phyloP scores from a whole-genome alignment of 2,329 filamentous ascomycete genomes.

The Coniochaeta sp. region DNA sequence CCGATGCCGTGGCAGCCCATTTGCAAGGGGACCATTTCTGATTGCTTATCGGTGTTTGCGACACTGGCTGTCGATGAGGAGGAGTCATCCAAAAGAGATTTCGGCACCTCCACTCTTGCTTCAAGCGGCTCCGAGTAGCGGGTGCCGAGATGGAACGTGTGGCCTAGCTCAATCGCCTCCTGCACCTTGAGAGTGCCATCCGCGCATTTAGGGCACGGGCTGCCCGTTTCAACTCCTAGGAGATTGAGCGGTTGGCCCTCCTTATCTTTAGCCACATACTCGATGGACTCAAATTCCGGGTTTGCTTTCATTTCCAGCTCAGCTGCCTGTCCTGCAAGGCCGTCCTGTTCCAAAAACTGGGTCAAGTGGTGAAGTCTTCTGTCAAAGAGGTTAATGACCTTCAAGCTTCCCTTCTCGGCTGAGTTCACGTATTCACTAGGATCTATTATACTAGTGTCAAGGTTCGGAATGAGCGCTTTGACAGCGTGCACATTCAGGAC shows the following conservation, averaged over 20 bases:
- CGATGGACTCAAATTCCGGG: not conserved
- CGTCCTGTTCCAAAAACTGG: not conserved
- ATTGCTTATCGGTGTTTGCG: constrained; percentile 2
- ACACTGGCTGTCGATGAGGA: not conserved
- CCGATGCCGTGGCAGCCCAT: constrained; percentile 99
- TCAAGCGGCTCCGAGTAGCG: constrained; percentile 73
- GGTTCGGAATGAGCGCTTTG: constrained; percentile 55
- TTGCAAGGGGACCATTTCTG: constrained; percentile 49
- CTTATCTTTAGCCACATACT: not conserved
- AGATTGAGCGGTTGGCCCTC: constrained; percentile 46
- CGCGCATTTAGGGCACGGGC: constrained; percentile 65
- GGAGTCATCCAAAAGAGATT: constrained; percentile 10
- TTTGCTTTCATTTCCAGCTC: not conserved
- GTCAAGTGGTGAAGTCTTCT: not conserved
- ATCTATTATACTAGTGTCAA: constrained; percentile 65
- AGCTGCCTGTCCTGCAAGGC: not conserved
- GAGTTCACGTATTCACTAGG: constrained; percentile 16
- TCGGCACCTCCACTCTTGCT: constrained; percentile 48
- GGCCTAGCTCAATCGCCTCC: constrained; percentile 80
- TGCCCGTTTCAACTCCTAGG: constrained; percentile 57
- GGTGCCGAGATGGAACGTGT: constrained; percentile 90
- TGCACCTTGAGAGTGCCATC: constrained; percentile 55
- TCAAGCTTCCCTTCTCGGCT: not conserved
- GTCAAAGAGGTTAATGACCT: constrained; percentile 2
- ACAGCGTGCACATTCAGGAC: constrained; percentile 49